phyloP scores from a whole-genome alignment of 2,329 filamentous ascomycete genomes.

The Dactylella cylindrospora region DNA sequence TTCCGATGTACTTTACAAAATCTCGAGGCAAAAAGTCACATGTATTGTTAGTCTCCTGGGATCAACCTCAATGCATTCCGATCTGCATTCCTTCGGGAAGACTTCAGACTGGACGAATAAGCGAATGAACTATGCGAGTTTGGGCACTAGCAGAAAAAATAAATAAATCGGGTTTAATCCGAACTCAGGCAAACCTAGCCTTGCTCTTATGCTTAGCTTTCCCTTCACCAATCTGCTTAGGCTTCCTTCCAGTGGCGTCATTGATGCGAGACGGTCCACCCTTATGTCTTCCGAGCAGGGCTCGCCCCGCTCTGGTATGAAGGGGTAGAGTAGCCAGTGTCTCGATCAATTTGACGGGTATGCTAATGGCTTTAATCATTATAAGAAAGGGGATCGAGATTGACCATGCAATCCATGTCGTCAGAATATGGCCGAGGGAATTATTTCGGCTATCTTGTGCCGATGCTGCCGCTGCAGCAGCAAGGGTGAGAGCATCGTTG shows the following conservation, averaged over 20 bases:
- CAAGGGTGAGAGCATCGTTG: slow-evolving; percentile 77
- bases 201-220: slow-evolving; percentile 38
- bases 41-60: no score
- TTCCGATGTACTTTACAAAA: no score
- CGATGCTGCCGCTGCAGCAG: slow-evolving; percentile 63
- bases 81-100: no score
- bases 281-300: slow-evolving; percentile 31
- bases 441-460: slow-evolving; percentile 32
- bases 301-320: slow-evolving; percentile 26
- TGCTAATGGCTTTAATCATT: slow-evolving; percentile 31
- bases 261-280: slow-evolving; percentile 26
- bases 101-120: no score
- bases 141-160: no score
- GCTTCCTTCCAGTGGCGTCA: slow-evolving; percentile 20
- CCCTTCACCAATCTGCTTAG: slow-evolving; percentile 32
- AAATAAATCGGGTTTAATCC: slow-evolving; percentile 11
- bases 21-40: no score
- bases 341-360: slow-evolving; percentile 35
- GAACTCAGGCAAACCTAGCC: slow-evolving; percentile 29
- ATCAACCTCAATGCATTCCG: no score
- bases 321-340: slow-evolving; percentile 29
- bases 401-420: slow-evolving; percentile 29
- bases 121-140: no score
- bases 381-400: slow-evolving; percentile 35
- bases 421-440: slow-evolving; percentile 27